Conservation (phyloP, 2,329 filamentous ascomycete genomes). For the Penicillium verrucosum region DNA sequence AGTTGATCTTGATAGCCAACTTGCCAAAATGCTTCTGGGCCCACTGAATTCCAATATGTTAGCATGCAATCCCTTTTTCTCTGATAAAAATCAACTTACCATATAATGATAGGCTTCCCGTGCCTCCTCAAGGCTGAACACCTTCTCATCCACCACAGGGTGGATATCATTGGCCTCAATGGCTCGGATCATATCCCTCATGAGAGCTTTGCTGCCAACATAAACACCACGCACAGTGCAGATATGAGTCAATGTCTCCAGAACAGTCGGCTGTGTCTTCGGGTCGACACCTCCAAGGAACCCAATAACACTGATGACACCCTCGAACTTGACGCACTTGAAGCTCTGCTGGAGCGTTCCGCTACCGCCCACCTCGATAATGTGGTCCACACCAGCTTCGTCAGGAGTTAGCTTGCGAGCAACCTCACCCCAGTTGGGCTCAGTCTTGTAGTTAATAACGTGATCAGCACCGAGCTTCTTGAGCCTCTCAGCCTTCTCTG, state of each 20-base stretch:
- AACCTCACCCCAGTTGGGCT: slow-evolving; percentile 58
- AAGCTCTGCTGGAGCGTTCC: slow-evolving; percentile 58
- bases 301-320: slow-evolving; percentile 56
- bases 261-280: slow-evolving; percentile 50
- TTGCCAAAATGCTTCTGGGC: slow-evolving; percentile 57
- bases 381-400: slow-evolving; percentile 57
- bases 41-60: slow-evolving; percentile 33
- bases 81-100: slow-evolving; percentile 31
- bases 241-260: slow-evolving; percentile 50
- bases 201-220: slow-evolving; percentile 54
- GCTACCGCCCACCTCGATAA: slow-evolving; percentile 65
- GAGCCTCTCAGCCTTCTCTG: slow-evolving; percentile 53
- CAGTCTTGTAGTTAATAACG: slow-evolving; percentile 60
- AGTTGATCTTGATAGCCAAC: slow-evolving; percentile 47
- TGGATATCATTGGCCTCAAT: slow-evolving; percentile 60
- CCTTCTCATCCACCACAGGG: slow-evolving; percentile 57
- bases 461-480: slow-evolving; percentile 56
- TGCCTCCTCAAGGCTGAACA: slow-evolving; percentile 52
- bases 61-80: slow-evolving; percentile 9
- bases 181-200: slow-evolving; percentile 58
- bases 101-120: slow-evolving; percentile 57
- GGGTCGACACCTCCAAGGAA: slow-evolving; percentile 52
- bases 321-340: slow-evolving; percentile 54
- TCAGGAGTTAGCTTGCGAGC: slow-evolving; percentile 51
- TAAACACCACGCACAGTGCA: slow-evolving; percentile 58